Conservation (phyloP, 345 rosid genomes). For the Sisymbrium irio region DNA sequence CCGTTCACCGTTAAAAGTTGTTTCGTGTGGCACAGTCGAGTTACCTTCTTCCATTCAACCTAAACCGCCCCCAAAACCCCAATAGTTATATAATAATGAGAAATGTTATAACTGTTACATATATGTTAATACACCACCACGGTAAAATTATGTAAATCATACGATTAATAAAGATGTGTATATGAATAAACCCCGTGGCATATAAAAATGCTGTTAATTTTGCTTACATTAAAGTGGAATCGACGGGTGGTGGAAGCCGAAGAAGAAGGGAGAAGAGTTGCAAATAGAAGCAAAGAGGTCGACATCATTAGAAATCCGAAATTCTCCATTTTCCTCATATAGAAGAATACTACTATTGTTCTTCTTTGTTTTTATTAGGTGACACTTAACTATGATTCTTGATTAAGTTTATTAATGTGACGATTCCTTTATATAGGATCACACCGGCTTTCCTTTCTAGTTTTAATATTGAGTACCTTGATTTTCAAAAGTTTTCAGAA, state of each 20-base stretch:
- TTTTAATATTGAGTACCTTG: neutral
- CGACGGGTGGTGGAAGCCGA: conserved; percentile 37
- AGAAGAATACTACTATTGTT: neutral
- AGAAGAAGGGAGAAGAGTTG: conserved; percentile 27
- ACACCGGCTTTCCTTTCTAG: neutral
- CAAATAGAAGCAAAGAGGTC: conserved; percentile 18
- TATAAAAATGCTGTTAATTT: neutral
- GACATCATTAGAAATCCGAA: conserved; percentile 2
- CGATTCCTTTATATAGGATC: conserved; percentile 24
- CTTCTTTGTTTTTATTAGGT: neutral
- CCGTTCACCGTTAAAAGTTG: conserved; percentile 65
- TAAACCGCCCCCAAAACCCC: neutral
- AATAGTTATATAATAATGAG: neutral
- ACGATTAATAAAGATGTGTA: neutral
- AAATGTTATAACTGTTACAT: neutral
- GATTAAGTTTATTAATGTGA: neutral
- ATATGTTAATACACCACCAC: neutral
- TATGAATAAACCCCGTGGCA: neutral
- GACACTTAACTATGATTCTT: conserved; percentile 5
- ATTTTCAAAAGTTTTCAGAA: neutral
- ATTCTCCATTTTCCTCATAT: conserved; percentile 15
- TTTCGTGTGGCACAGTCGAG: conserved; percentile 54
- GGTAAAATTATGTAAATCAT: neutral
- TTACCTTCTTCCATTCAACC: conserved; percentile 57
- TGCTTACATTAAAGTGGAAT: conserved; percentile 47